Evolutionary conservation across 2,329 filamentous ascomycete genomes (phyloP), one percentile per base, ranked within the genome.

Genomic region (Neofusicoccum sp.): DNA sequence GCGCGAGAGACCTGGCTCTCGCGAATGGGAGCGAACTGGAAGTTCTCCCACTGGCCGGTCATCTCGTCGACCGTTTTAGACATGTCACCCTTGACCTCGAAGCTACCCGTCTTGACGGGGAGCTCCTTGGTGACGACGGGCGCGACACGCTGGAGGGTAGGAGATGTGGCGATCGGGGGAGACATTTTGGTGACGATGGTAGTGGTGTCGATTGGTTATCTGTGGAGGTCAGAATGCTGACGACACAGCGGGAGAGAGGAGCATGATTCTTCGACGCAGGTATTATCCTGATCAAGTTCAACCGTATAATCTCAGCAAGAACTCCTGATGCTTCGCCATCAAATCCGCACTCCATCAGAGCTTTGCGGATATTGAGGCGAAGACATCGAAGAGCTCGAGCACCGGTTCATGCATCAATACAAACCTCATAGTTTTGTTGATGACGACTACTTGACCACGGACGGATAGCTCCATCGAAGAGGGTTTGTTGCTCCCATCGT

Each of bases 271-370:
- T 92, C 59, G 58, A 60, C 92, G 92, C 92, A 92, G 89, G 91
- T 91, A 95, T 95, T 93, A 93, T 93, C 91, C 89, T 91, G 90
- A 93, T 93, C 90, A 93, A 93, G 90, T 93, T 91, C 80, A 82
- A 88, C 91, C 90, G 90, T 95, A 89, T 95, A 86, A 87, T 95
- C 89, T 93, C 88, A 91, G 85, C 57, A 43, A 60, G 58, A 54
- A 33, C 56, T 43, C 51, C 33, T 49, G 45, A 53, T 45, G 8
- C 28, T 62, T 26, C 60, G 49, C 44, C 36, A 57, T 48, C 56
- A 26, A 47, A 57, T 41, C 44, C 41, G 51, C 51, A 30, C 54
- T 61, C 56, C 62, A 41, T 49, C 48, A 49, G 24, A n/a, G n/a
- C n/a, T n/a, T n/a, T 45, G 44, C 53, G 33, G 48, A 48, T 41